These are phyloP conservation scores for Termitomyces sp. DNA, from an alignment of 768 basidiomycete species.

Conservation along the genomic window DNA sequence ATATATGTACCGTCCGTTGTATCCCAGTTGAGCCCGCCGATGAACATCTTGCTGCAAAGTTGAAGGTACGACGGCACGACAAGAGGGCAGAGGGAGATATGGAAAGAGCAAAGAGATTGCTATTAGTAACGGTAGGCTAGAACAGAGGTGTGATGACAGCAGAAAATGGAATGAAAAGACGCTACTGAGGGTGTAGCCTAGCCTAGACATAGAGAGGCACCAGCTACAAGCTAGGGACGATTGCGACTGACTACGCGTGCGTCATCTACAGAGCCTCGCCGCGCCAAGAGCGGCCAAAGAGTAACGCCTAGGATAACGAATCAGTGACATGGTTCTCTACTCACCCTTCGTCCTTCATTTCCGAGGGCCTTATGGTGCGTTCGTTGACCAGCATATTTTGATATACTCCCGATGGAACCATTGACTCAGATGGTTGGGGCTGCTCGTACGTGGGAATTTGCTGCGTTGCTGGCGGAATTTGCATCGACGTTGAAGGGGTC, in stretches of 20 bases:
- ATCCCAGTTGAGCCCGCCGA: constrained; percentile 99
- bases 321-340: constrained; percentile 41
- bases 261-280: constrained; percentile 38
- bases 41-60: constrained; percentile 94
- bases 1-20: constrained; percentile 90
- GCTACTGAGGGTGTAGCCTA: constrained; percentile 81
- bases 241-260: constrained; percentile 58
- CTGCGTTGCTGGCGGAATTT: constrained; percentile 44
- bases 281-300: constrained; percentile 17
- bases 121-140: constrained; percentile 83
- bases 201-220: constrained; percentile 67
- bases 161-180: constrained; percentile 55
- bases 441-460: constrained; percentile 81
- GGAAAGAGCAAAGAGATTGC: constrained; percentile 51
- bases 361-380: constrained; percentile 74
- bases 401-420: constrained; percentile 35
- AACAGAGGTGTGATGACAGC: constrained; percentile 60
- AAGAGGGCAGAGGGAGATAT: constrained; percentile 30
- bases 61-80: constrained; percentile 14
- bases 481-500: constrained; percentile 14
- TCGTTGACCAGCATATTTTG: constrained; percentile 46
- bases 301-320: constrained; percentile 21
- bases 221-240: constrained; percentile 68
- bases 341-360: constrained; percentile 99
- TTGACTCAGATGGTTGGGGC: constrained; percentile 39